Percentiles rank a stretch among this genome's conserved stretches.
Evolutionary conservation across 768 basidiomycete genomes (phyloP).

Genomic region (Paxillus ammoniavirescens): DNA sequence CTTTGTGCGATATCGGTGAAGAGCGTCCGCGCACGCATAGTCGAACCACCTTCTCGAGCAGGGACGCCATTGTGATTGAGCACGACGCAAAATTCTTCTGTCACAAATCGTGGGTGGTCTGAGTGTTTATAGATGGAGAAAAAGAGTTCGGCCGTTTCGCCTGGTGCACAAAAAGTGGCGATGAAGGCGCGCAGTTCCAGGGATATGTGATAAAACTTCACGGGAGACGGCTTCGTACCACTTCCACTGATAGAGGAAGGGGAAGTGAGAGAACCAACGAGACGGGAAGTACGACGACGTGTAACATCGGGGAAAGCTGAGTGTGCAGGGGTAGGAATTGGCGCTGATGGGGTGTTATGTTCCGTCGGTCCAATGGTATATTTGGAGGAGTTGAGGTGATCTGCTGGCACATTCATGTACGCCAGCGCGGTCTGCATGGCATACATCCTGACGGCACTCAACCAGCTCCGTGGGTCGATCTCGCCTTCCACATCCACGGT

Average conservation of each 20-base stretch:
- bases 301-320: slow-evolving; percentile 66
- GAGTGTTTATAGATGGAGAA: slow-evolving; percentile 91
- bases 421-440: slow-evolving; percentile 84
- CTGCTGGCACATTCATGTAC: slow-evolving; percentile 58
- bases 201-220: slow-evolving; percentile 86
- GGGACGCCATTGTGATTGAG: slow-evolving; percentile 90
- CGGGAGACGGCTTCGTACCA: slow-evolving; percentile 38
- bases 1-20: slow-evolving; percentile 87
- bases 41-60: slow-evolving; percentile 69
- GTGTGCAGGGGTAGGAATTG: slow-evolving; percentile 60
- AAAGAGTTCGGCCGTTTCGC: slow-evolving; percentile 90
- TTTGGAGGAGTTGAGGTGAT: slow-evolving; percentile 34
- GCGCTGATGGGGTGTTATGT: slow-evolving; percentile 38
- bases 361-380: slow-evolving; percentile 43
- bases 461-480: slow-evolving; percentile 78
- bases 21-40: slow-evolving; percentile 68
- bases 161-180: slow-evolving; percentile 84
- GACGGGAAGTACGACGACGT: slow-evolving; percentile 31
- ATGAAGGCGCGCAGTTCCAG: slow-evolving; percentile 92
- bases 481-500: slow-evolving; percentile 89
- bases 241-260: slow-evolving; percentile 4
- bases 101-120: slow-evolving; percentile 76
- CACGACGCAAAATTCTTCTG: slow-evolving; percentile 88
- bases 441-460: slow-evolving; percentile 89
- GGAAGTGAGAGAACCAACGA: slow-evolving; percentile 34